Evolutionary conservation across 495 filamentous ascomycete genomes (phyloP), one percentile per base, ranked within the genome.

Genomic region (Xylaria venustula): DNA sequence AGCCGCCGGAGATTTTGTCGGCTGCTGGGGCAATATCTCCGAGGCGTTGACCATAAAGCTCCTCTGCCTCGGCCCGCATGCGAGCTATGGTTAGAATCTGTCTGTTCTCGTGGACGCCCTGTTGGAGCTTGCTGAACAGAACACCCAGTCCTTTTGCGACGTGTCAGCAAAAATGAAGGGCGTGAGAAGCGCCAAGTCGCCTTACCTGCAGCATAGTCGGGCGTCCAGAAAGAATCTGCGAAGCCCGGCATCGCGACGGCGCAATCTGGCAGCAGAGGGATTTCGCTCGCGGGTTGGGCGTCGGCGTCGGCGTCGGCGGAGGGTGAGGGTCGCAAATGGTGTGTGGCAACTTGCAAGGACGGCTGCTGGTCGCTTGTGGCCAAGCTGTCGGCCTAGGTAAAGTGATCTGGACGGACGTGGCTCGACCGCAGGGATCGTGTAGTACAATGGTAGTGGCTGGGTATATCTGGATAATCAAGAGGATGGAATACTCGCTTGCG

Each of bases 51-150:
- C 92, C 89, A 76, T 98, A 99, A 28, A 86, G 65, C 42, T 98
- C 94, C 69, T 99, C 94, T 36, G 94, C 92, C 68, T 98, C 94
- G 63, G 94, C 94, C 76, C 94, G 91, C 90, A 98, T 85, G 34
- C 90, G 89, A 25, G 94, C 92, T 66, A 99, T 85, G 19, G 87
- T 91, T 49, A 98, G 75, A 47, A 99, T 81, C 75, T 99, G 94
- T 74, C 91, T 90, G 70, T 99, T 96, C 76, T 98, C 95, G 69
- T 92, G 84, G 42, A 92, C 87, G 54, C 94, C 95, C 71, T 99
- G 94, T 75, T 97, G 93, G 46, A 99, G 87, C 78, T 99, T 99
- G 68, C 85, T 89, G 69, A 98, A 99, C 60, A 99, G 85, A 44
- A 99, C 93, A 41, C 93, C 94, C 58, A 99, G 85, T 36, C 94